Percentiles rank a stretch among this genome's conserved stretches.
Conservation (phyloP, 2,329 filamentous ascomycete species). For the Chalara sp. region DNA sequence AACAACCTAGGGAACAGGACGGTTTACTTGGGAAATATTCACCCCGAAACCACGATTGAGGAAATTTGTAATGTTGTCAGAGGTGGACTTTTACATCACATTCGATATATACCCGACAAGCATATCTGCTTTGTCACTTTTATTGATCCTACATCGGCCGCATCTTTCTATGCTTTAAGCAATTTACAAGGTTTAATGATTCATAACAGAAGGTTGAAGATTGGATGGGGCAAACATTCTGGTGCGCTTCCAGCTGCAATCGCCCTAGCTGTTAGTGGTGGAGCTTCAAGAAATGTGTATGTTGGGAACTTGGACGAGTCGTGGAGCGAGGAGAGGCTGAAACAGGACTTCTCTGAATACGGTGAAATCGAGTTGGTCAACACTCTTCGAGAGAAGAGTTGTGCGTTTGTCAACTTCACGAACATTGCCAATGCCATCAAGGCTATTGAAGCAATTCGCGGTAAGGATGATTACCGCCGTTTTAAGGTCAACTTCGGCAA, state of each 20-base stretch:
- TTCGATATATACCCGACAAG: constrained; percentile 98
- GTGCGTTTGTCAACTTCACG: constrained; percentile 98
- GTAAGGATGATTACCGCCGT: constrained; percentile 91
- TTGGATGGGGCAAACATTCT: constrained; percentile 99
- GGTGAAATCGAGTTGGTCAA: constrained; percentile 98
- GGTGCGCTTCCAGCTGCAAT: constrained; percentile 93
- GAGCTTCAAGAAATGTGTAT: constrained; percentile 97
- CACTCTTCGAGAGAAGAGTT: constrained; percentile 95
- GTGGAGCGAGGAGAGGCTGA: constrained; percentile 91
- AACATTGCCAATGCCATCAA: constrained; percentile 99
- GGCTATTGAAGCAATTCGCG: constrained; percentile 91
- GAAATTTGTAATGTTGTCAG: constrained; percentile 99
- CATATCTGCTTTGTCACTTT: constrained; percentile 99
- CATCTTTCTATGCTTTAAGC: constrained; percentile 95
- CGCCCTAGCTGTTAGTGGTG: constrained; percentile 89
- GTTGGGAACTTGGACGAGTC: constrained; percentile 95
- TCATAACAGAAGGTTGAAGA: constrained; percentile 94
- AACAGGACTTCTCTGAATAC: constrained; percentile 95
- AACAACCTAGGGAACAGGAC: constrained; percentile 97
- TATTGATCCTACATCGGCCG: constrained; percentile 95
- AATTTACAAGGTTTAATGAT: constrained; percentile 99
- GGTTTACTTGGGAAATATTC: constrained; percentile 97
- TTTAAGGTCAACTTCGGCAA: constrained; percentile 99
- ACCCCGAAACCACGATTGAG: constrained; percentile 97
- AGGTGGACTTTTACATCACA: constrained; percentile 91